Evolutionary conservation across 805 yeast species (phyloP), one percentile per base, ranked within the genome.

Genomic region (Millerozyma acaciae): DNA sequence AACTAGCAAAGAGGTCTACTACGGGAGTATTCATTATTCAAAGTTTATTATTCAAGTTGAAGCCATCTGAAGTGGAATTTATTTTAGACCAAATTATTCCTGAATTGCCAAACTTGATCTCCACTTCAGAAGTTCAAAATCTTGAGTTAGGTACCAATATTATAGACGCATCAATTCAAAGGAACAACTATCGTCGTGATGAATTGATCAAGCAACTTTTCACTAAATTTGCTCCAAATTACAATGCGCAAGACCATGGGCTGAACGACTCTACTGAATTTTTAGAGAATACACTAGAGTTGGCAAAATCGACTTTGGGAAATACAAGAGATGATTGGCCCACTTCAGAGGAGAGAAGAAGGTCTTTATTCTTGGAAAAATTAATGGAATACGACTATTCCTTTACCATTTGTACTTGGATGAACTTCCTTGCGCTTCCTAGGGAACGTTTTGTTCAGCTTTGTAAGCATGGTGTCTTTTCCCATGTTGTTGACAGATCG

Each of bases 281-380:
- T 30, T 62, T 84, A 40, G 94, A 84, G 44, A 81, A 80, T 39
- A 73, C 82, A 16, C 64, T 86, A 32, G 73, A 73, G 45, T 57
- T 86, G 41, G 68, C 79, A 4, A 62, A 74, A 1, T 84, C 94
- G 0, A 86, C 95, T 0, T 61, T 86, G 35, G 93, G 90, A 19
- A 84, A 84, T 56, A 81, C 87, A 2, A 75, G 75, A 42, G 94
- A 78, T 45, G 95, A 86, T 54, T 85, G 95, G 95, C 95, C 95
- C 29, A 86, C 95, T 1, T 83, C 88, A 0, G 93, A 84, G 47
- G 95, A 86, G 53, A 75, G 94, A 66, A 76, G 89, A 62, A 67
- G 93, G 40, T 68, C 95, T 0, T 47, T 85, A 13, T 81, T 88
- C 45, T 59, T 84, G 37, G 90, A 87, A 51, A 76, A 78, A 44